A percentile compares a stretch with the other conserved stretches of the same genome.
Evolutionary conservation across 805 yeast species (phyloP).

Genomic region (Wickerhamiella shivajii): DNA sequence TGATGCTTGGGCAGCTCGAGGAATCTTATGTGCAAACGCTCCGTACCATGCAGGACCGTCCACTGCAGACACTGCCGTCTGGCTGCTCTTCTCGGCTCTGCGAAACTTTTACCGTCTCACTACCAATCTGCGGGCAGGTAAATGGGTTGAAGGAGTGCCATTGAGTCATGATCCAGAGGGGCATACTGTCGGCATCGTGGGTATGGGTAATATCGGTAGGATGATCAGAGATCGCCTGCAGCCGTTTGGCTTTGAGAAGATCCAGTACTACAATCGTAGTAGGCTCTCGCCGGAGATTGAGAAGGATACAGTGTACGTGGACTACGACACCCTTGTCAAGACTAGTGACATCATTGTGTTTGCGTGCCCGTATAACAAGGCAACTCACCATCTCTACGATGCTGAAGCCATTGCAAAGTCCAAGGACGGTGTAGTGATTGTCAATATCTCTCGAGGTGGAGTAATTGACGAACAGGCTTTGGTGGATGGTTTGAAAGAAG

Average conservation of each 20-base stretch:
- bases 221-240: constrained; percentile 35
- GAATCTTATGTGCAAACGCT: constrained; percentile 37
- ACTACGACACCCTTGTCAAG: constrained; percentile 44
- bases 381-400: constrained; percentile 58
- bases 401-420: constrained; percentile 44
- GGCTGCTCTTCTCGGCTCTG: constrained; percentile 36
- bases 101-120: constrained; percentile 33
- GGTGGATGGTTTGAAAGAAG: constrained; percentile 35
- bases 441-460: constrained; percentile 85
- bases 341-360: constrained; percentile 58
- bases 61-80: constrained; percentile 42
- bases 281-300: constrained; percentile 34
- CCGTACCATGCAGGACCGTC: constrained; percentile 39
- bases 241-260: constrained; percentile 35
- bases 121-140: constrained; percentile 29
- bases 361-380: constrained; percentile 59
- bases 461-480: constrained; percentile 47
- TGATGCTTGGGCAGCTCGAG: constrained; percentile 27
- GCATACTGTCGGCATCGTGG: constrained; percentile 39
- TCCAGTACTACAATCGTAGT: constrained; percentile 37
- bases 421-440: constrained; percentile 65
- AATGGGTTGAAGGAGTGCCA: constrained; percentile 33
- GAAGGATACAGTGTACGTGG: constrained; percentile 31
- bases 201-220: constrained; percentile 50
- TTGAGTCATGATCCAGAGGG: constrained; percentile 37